These are phyloP conservation scores for Podaxis pistillaris DNA, from an alignment of 768 basidiomycete species.

Conservation along the genomic window DNA sequence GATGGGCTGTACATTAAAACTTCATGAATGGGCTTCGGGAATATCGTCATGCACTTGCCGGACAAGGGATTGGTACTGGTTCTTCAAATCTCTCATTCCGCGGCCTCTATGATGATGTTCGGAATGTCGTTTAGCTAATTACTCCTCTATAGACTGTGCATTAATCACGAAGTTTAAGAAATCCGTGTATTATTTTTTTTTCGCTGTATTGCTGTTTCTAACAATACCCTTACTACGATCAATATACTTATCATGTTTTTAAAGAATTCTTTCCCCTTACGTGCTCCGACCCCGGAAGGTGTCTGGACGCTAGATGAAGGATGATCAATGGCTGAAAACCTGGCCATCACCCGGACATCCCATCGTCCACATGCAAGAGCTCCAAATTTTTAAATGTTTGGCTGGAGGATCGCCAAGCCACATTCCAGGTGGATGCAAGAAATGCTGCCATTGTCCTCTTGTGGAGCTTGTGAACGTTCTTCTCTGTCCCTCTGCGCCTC, in stretches of 20 bases:
- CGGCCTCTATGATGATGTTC: background rate
- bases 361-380: background rate
- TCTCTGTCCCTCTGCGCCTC: background rate
- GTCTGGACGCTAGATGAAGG: background rate
- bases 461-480: background rate
- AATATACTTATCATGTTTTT: constrained; percentile 7
- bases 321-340: background rate
- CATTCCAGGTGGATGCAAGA: background rate
- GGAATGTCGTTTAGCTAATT: constrained; percentile 4
- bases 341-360: background rate
- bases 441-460: constrained; percentile 4
- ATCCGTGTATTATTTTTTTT: constrained; percentile 13
- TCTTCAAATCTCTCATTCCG: background rate
- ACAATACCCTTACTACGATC: constrained; percentile 10
- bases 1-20: constrained; percentile 7
- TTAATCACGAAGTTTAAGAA: constrained; percentile 12
- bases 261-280: background rate
- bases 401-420: background rate
- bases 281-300: background rate
- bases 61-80: background rate
- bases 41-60: background rate
- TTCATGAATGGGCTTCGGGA: constrained; percentile 3
- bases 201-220: constrained; percentile 3
- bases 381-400: background rate
- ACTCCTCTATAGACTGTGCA: constrained; percentile 12